Evolutionary conservation across 1,139 yeast genomes (phyloP).

Genomic region (Sugiyamaella neomexicana): DNA sequence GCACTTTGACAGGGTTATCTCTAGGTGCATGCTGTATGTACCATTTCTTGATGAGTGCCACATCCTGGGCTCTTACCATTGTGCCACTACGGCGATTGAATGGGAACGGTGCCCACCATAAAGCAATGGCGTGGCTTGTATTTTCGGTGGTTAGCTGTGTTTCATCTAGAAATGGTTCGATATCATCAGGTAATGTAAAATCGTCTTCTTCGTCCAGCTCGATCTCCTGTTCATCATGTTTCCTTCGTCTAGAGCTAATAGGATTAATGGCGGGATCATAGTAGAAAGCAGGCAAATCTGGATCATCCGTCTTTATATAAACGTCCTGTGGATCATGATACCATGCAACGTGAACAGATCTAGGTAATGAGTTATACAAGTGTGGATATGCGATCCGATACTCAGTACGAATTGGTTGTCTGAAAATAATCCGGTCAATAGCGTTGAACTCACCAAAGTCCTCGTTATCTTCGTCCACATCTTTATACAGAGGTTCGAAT

Average conservation of each 20-base stretch:
- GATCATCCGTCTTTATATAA: conserved; percentile 49
- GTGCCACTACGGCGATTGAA: conserved; percentile 72
- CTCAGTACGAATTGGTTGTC: conserved; percentile 77
- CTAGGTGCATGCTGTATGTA: conserved; percentile 67
- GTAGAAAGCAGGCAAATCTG: conserved; percentile 56
- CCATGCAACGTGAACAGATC: conserved; percentile 59
- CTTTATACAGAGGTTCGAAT: conserved; percentile 83
- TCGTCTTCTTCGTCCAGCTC: conserved; percentile 39
- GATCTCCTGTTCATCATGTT: conserved; percentile 38
- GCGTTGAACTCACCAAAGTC: conserved; percentile 90
- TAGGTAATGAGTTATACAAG: conserved; percentile 76
- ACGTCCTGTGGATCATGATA: conserved; percentile 63
- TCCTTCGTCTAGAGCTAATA: conserved; percentile 46
- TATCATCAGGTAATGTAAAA: conserved; percentile 38
- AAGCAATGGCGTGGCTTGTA: conserved; percentile 58
- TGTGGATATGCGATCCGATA: conserved; percentile 84
- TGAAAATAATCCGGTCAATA: conserved; percentile 78
- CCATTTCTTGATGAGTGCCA: conserved; percentile 81
- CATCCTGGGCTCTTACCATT: conserved; percentile 85
- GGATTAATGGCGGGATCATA: conserved; percentile 60
- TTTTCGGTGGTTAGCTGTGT: conserved; percentile 49
- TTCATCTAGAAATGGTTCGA: conserved; percentile 52
- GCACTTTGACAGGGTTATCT: conserved; percentile 65
- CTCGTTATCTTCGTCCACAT: conserved; percentile 62
- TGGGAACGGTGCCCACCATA: conserved; percentile 84